These are phyloP conservation scores for Trichosporon sp. DNA, from an alignment of 1,284 basidiomycete species.

Conservation along the genomic window DNA sequence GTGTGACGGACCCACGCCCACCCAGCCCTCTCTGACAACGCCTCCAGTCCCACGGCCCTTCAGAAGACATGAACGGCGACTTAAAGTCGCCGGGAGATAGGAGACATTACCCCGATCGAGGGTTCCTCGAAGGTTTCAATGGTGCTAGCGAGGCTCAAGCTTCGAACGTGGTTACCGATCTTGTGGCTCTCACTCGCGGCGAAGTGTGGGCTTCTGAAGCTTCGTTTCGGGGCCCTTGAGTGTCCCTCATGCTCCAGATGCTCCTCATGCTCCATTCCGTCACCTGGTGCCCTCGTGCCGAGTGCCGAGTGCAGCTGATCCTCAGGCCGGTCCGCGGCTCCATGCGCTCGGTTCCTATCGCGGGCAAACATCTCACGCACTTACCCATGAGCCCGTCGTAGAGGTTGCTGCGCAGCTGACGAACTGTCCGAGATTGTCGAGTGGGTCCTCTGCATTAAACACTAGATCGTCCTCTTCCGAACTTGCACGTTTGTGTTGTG, in stretches of 20 bases:
- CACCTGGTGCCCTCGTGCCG: no score
- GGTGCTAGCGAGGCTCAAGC: neutral
- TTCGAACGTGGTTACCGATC: slow-evolving; percentile 18
- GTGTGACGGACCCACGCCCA: neutral
- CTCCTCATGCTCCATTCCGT: neutral
- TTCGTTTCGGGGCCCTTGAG: neutral
- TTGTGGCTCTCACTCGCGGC: neutral
- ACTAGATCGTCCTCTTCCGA: neutral
- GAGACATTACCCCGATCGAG: neutral
- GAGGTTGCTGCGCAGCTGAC: neutral
- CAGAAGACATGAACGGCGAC: neutral
- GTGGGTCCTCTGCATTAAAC: neutral
- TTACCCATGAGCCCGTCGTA: neutral
- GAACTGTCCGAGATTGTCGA: neutral
- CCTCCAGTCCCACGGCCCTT: no score
- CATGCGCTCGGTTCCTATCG: neutral
- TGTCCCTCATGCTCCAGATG: neutral
- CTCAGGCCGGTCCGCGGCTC: neutral
- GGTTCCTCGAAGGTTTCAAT: neutral
- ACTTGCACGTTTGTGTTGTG: neutral
- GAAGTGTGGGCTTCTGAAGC: neutral
- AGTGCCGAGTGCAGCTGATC: neutral
- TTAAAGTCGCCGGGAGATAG: neutral
- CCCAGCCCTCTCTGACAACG: no score
- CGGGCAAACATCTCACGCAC: no score